phyloP scores from a whole-genome alignment of 2,329 filamentous ascomycete species.

The Fusarium caatingaense region DNA sequence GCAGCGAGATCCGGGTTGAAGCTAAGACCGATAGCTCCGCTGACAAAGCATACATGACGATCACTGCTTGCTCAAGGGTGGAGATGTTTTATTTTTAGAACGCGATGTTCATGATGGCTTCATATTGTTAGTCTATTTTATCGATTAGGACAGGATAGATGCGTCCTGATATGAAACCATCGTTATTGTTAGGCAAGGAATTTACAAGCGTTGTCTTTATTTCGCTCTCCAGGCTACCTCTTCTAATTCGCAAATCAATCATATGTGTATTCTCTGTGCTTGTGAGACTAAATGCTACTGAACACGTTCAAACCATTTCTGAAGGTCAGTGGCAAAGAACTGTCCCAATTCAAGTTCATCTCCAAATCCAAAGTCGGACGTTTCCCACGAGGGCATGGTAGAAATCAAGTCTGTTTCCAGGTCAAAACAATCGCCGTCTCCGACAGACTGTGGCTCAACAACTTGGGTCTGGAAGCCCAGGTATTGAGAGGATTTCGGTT shows the following conservation, averaged over 20 bases:
- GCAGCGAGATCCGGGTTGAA: not conserved
- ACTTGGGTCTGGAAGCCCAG: not conserved
- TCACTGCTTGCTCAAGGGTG: not conserved
- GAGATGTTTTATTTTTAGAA: not conserved
- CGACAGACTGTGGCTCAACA: not conserved
- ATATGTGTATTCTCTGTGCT: not conserved
- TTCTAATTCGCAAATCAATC: not conserved
- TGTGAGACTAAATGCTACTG: not conserved
- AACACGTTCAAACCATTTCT: constrained; percentile 13
- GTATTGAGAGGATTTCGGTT: not conserved
- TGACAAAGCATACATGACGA: not conserved
- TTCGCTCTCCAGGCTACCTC: not conserved
- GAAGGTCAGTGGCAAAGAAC: constrained; percentile 5
- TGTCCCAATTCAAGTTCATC: constrained; percentile 20
- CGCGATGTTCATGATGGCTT: not conserved
- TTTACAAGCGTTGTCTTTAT: not conserved
- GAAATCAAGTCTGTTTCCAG: not conserved
- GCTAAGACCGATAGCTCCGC: not conserved
- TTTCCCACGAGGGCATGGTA: constrained; percentile 5
- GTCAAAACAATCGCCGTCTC: not conserved
- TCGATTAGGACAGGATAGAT: not conserved
- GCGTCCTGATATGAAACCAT: fast-evolving
- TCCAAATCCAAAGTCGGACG: not conserved
- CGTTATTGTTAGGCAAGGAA: not conserved
- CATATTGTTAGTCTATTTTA: not conserved